Conservation (phyloP, 805 yeast species). For the Maudiozyma serrabonitensis region DNA sequence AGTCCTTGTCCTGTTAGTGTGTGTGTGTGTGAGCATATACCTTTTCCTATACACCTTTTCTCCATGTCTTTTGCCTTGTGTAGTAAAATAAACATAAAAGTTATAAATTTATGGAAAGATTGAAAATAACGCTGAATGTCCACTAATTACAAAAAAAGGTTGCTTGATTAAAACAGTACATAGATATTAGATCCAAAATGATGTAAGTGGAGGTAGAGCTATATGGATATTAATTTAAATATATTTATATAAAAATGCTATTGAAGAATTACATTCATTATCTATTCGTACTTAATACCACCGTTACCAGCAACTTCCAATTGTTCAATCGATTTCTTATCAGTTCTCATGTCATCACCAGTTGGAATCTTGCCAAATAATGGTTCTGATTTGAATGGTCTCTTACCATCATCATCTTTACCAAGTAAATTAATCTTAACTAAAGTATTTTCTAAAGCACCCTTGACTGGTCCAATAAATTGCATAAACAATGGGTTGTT, state of each 20-base stretch:
- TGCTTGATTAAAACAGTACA: too few species aligned
- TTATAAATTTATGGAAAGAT: too few species aligned
- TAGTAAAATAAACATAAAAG: too few species aligned
- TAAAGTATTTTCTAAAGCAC: conserved; percentile 80
- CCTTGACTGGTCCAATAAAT: conserved; percentile 80
- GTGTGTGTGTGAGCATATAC: not conserved
- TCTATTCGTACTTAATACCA: conserved; percentile 33
- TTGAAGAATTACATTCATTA: not conserved
- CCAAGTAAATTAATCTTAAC: conserved; percentile 87
- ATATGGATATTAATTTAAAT: not conserved
- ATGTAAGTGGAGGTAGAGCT: not conserved
- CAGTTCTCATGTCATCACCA: conserved; percentile 54
- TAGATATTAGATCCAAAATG: too few species aligned
- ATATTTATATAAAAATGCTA: not conserved
- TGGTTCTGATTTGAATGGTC: conserved; percentile 90
- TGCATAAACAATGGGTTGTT: conserved; percentile 96
- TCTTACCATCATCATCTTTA: conserved; percentile 75
- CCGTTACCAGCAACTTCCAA: conserved; percentile 82
- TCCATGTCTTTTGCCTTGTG: too few species aligned
- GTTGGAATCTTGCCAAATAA: conserved; percentile 48
- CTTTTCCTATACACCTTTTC: too few species aligned
- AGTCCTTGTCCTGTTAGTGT: not conserved
- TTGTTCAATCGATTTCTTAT: conserved; percentile 73
- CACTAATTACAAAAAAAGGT: too few species aligned
- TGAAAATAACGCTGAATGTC: too few species aligned